Evolutionary conservation across 2,329 filamentous ascomycete species (phyloP).

Genomic region (Botrytis medusae): DNA sequence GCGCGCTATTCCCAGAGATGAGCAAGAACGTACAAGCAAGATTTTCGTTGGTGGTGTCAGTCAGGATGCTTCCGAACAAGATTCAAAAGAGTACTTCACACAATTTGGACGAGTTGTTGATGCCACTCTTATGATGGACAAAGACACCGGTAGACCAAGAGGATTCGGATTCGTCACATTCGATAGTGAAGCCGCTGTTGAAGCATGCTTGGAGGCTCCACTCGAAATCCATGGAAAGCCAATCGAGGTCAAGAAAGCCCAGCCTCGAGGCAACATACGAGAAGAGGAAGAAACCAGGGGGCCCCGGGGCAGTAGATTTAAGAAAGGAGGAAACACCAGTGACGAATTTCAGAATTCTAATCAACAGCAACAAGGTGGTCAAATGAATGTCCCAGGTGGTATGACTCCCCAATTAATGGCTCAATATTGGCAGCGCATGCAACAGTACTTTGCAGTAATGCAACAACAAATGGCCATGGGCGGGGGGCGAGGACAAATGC

Average conservation of each 20-base stretch:
- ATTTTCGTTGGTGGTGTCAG: constrained; percentile 98
- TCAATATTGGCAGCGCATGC: constrained; percentile 97
- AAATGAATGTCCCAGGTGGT: constrained; percentile 50
- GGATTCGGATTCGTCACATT: constrained; percentile 99
- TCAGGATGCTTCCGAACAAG: constrained; percentile 93
- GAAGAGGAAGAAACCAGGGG: constrained; percentile 77
- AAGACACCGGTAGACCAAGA: constrained; percentile 93
- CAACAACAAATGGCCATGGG: constrained; percentile 86
- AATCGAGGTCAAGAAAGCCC: constrained; percentile 97
- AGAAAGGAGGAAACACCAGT: constrained; percentile 47
- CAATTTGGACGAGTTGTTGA: constrained; percentile 96
- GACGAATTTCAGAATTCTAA: constrained; percentile 49
- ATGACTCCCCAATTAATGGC: constrained; percentile 98
- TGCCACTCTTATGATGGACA: constrained; percentile 99
- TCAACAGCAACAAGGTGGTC: constrained; percentile 37
- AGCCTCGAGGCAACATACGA: constrained; percentile 89
- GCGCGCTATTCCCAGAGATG: constrained; percentile 92
- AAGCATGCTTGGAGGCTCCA: constrained; percentile 79
- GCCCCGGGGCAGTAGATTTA: constrained; percentile 54
- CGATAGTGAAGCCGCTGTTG: constrained; percentile 91
- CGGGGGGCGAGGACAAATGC: constrained; percentile 57
- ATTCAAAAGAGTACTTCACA: constrained; percentile 95
- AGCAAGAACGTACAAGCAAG: constrained; percentile 97
- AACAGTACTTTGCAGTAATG: constrained; percentile 95
- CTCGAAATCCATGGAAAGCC: constrained; percentile 93